A percentile compares a stretch with the other conserved stretches of the same genome.
These are phyloP conservation scores for Vitis labrusca DNA, from an alignment of 164 flowering plant species.

Conservation along the genomic window DNA sequence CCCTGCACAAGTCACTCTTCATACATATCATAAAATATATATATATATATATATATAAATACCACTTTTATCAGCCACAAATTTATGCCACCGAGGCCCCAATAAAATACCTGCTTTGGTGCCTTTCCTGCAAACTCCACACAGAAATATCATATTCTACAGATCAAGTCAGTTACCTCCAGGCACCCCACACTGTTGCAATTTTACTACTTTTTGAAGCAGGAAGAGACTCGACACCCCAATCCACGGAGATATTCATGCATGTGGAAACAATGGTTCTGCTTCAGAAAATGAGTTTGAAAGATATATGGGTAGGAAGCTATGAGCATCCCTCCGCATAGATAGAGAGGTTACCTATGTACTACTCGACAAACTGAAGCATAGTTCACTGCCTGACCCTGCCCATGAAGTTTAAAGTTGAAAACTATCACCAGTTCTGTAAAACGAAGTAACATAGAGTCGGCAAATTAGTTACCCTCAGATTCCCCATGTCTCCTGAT, in stretches of 20 bases:
- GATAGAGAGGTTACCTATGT: constrained; percentile 5
- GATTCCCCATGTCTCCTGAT: background rate
- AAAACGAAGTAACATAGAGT: background rate
- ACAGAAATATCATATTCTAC: constrained; percentile 1
- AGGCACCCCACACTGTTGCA: background rate
- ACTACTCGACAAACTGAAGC: no score
- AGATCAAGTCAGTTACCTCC: constrained; percentile 15
- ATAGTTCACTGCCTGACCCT: no score
- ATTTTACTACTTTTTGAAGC: background rate
- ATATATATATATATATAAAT: no score
- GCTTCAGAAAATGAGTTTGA: constrained; percentile 2
- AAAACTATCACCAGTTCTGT: background rate
- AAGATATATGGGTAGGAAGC: background rate
- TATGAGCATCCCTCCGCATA: constrained; percentile 1
- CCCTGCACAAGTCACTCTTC: background rate
- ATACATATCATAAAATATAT: background rate
- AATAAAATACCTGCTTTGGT: background rate
- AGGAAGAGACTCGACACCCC: background rate
- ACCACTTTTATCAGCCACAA: background rate
- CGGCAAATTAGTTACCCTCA: background rate
- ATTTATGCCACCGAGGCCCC: background rate
- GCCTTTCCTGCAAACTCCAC: constrained; percentile 14
- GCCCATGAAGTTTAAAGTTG: background rate
- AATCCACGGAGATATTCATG: constrained; percentile 10
- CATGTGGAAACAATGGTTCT: background rate